A percentile compares a stretch with the other conserved stretches of the same genome.
Evolutionary conservation across 2,329 filamentous ascomycete species (phyloP).

Genomic region (Daldinia sp.): DNA sequence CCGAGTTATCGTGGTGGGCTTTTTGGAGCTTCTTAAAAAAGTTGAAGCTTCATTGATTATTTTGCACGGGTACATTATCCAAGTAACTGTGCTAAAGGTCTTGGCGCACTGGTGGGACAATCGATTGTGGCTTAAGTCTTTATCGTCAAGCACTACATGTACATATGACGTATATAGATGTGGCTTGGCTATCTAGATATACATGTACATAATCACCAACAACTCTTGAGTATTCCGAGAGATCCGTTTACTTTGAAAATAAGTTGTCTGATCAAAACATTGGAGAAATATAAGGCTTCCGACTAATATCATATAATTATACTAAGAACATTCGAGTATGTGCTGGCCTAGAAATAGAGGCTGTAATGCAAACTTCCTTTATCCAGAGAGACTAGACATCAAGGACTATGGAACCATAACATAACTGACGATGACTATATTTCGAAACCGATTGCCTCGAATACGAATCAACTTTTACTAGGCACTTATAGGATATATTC

Average conservation of each 20-base stretch:
- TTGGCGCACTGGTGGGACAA: constrained; percentile 14
- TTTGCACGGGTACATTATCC: constrained; percentile 11
- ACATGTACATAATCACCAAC: neutral
- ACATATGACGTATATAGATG: constrained; percentile 15
- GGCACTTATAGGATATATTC: neutral
- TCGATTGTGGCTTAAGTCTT: constrained; percentile 17
- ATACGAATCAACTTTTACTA: neutral
- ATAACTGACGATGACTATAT: neutral
- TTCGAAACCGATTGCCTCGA: neutral
- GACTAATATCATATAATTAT: neutral
- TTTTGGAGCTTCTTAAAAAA: constrained; percentile 28
- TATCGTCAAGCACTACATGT: neutral
- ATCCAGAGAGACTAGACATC: constrained; percentile 16
- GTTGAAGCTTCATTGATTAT: constrained; percentile 37
- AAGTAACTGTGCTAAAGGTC: constrained; percentile 16
- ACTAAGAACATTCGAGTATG: neutral
- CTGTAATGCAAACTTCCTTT: constrained; percentile 7
- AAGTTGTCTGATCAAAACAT: neutral
- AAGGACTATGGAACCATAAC: constrained; percentile 6
- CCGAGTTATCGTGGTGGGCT: constrained; percentile 2
- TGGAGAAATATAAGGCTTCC: neutral
- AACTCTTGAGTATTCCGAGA: neutral
- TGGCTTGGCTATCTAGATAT: neutral
- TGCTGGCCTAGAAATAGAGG: constrained; percentile 18
- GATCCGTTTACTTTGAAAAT: neutral